phyloP scores from a whole-genome alignment of 2,329 filamentous ascomycete species.

The Fusarium agapanthi region DNA sequence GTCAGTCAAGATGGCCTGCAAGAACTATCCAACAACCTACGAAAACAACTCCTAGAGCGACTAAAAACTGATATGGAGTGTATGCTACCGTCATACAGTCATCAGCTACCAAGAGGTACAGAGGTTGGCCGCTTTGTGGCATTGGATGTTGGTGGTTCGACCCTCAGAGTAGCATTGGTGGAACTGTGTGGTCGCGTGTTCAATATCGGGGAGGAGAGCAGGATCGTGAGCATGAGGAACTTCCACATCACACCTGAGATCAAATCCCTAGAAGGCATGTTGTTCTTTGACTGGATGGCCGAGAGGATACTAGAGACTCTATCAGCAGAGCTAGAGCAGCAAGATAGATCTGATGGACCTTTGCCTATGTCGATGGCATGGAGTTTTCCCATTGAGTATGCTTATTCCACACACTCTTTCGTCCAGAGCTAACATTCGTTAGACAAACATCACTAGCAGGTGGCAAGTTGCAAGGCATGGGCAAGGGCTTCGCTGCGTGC shows the following conservation, averaged over 20 bases:
- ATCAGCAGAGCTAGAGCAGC: slow-evolving; percentile 51
- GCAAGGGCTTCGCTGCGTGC: slow-evolving; percentile 71
- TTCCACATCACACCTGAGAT: slow-evolving; percentile 66
- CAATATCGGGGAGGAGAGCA: slow-evolving; percentile 52
- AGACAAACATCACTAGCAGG: slow-evolving; percentile 71
- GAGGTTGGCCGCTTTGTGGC: slow-evolving; percentile 69
- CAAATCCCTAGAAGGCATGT: slow-evolving; percentile 65
- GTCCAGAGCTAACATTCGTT: slow-evolving; percentile 34
- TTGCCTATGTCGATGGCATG: slow-evolving; percentile 71
- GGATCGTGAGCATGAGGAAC: slow-evolving; percentile 63
- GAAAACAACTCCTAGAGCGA: slow-evolving; percentile 63
- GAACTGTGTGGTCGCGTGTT: slow-evolving; percentile 61
- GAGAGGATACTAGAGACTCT: slow-evolving; percentile 66
- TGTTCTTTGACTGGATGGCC: slow-evolving; percentile 76
- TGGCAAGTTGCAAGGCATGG: slow-evolving; percentile 69
- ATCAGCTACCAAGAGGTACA: slow-evolving; percentile 67
- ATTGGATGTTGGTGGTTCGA: slow-evolving; percentile 75
- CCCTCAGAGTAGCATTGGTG: slow-evolving; percentile 70
- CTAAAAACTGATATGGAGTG: slow-evolving; percentile 62
- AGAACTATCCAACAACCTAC: slow-evolving; percentile 59
- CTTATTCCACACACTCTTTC: not conserved
- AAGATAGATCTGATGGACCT: slow-evolving; percentile 51
- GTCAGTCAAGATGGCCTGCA: slow-evolving; percentile 56
- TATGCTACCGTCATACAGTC: slow-evolving; percentile 74
- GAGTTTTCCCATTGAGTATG: slow-evolving; percentile 73